A percentile compares a stretch with the other conserved stretches of the same genome.
Evolutionary conservation across 371 early-diverging fungal genomes (phyloP).

Genomic region (Lichtheimia ornata): DNA sequence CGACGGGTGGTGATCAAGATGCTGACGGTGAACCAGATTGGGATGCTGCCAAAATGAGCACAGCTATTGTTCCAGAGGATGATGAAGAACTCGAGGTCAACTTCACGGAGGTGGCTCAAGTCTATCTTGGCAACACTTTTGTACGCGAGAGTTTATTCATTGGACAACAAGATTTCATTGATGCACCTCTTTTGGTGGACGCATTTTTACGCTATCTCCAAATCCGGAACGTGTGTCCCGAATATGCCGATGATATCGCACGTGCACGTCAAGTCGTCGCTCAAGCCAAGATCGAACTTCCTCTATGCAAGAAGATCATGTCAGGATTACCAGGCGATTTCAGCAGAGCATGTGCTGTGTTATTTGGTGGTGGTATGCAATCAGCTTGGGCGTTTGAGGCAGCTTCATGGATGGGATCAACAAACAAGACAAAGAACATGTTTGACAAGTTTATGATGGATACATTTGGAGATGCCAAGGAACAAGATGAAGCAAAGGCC

Average conservation of each 20-base stretch:
- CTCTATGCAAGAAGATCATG: slow-evolving; percentile 44
- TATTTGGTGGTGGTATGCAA: slow-evolving; percentile 43
- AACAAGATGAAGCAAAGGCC: slow-evolving; percentile 12
- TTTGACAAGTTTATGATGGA: slow-evolving; percentile 28
- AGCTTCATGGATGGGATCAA: slow-evolving; percentile 30
- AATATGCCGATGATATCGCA: slow-evolving; percentile 51
- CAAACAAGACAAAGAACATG: slow-evolving; percentile 22
- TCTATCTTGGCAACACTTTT: slow-evolving; percentile 56
- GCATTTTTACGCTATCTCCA: slow-evolving; percentile 58
- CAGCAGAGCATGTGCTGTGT: slow-evolving; percentile 48
- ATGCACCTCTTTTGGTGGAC: slow-evolving; percentile 49
- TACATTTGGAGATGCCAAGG: slow-evolving; percentile 18
- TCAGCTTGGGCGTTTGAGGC: slow-evolving; percentile 15
- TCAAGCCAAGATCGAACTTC: slow-evolving; percentile 52
- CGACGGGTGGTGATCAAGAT: slow-evolving; percentile 40
- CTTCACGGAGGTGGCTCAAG: slow-evolving; percentile 60
- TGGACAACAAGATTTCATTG: slow-evolving; percentile 40
- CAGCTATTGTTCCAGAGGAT: slow-evolving; percentile 48
- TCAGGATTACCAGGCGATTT: slow-evolving; percentile 42
- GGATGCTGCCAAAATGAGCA: slow-evolving; percentile 48
- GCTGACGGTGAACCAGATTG: slow-evolving; percentile 50
- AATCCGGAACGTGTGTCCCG: slow-evolving; percentile 57
- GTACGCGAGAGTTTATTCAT: slow-evolving; percentile 46
- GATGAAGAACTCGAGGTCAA: slow-evolving; percentile 49
- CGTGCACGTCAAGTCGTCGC: slow-evolving; percentile 45